Conservation (phyloP, 31 red algal species). For the Endocladia muricata region DNA sequence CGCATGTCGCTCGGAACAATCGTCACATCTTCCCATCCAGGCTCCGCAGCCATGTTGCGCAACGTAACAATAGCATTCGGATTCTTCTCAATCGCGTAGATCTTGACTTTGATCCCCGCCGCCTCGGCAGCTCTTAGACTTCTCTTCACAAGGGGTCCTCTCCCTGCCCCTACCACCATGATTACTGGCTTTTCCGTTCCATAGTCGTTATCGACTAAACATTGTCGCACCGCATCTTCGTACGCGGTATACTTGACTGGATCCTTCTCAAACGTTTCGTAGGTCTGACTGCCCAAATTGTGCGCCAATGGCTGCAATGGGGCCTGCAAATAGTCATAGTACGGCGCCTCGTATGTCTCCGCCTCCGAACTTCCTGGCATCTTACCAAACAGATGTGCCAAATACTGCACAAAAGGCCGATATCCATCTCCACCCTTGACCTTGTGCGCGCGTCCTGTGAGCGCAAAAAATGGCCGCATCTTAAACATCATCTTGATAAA, state of each 20-base stretch:
- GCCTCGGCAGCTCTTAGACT: slow-evolving; percentile 68
- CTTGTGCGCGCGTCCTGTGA: slow-evolving; percentile 59
- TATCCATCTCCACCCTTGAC: slow-evolving; percentile 86
- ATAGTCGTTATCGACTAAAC: slow-evolving; percentile 63
- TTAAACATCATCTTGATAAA: slow-evolving; percentile 83
- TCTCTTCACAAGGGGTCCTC: slow-evolving; percentile 80
- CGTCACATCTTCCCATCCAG: slow-evolving; percentile 78
- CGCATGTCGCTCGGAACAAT: slow-evolving; percentile 86
- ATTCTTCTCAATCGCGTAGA: slow-evolving; percentile 96
- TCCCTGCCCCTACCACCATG: slow-evolving; percentile 89
- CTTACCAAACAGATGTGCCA: slow-evolving; percentile 92
- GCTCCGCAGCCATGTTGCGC: slow-evolving; percentile 70
- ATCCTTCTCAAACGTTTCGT: slow-evolving; percentile 96
- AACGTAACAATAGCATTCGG: slow-evolving; percentile 85
- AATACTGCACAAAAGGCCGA: slow-evolving; percentile 84
- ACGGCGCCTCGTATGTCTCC: slow-evolving; percentile 78
- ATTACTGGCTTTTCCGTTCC: slow-evolving; percentile 42
- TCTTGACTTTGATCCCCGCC: slow-evolving; percentile 37
- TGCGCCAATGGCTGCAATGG: slow-evolving; percentile 88
- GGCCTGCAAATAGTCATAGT: slow-evolving; percentile 91
- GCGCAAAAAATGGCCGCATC: slow-evolving; percentile 71
- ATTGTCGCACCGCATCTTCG: slow-evolving; percentile 81
- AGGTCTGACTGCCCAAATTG: slow-evolving; percentile 87
- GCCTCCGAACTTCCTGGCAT: slow-evolving; percentile 70
- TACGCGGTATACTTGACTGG: slow-evolving; percentile 87